Evolutionary conservation across 108 stramenopile genomes (phyloP).

Genomic region (Pseudonitzschia multistriata): DNA sequence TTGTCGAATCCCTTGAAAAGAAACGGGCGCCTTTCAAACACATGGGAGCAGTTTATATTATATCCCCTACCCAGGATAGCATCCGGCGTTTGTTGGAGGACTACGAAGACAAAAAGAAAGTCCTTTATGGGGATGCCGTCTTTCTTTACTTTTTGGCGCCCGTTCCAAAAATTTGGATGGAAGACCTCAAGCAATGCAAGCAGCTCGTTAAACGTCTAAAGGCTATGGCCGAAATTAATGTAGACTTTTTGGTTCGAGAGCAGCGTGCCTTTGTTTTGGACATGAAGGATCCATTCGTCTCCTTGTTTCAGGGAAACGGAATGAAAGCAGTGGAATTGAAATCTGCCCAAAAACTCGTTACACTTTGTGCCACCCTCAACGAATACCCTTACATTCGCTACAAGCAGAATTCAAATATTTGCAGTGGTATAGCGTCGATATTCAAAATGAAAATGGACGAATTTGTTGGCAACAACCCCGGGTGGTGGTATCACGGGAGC

Average conservation of each 20-base stretch:
- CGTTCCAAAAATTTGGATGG: conserved; percentile 64
- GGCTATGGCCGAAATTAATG: conserved; percentile 85
- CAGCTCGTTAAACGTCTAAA: conserved; percentile 83
- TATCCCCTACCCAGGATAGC: conserved; percentile 78
- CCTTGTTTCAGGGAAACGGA: conserved; percentile 35
- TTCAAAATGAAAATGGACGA: conserved; percentile 88
- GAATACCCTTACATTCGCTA: conserved; percentile 97
- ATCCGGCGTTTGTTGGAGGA: conserved; percentile 69
- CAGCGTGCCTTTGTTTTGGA: conserved; percentile 88
- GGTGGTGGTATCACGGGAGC: conserved; percentile 91
- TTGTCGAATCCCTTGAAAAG: conserved; percentile 85
- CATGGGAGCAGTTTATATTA: conserved; percentile 89
- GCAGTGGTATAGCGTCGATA: conserved; percentile 66
- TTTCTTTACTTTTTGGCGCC: conserved; percentile 88
- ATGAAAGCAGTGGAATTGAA: conserved; percentile 33
- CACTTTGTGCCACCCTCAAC: conserved; percentile 94
- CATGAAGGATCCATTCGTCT: conserved; percentile 54
- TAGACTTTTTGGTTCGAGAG: conserved; percentile 93
- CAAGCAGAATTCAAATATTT: conserved; percentile 49
- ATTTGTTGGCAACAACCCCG: conserved; percentile 67
- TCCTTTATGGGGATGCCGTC: conserved; percentile 83
- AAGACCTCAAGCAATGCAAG: conserved; percentile 79
- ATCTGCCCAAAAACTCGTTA: conserved; percentile 85
- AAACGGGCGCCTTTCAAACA: conserved; percentile 93
- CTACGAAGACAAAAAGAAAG: conserved; percentile 50